Base-by-base conservation (phyloP, 2,329 filamentous ascomycete species). In the Rhinocladiella similis region DNA sequence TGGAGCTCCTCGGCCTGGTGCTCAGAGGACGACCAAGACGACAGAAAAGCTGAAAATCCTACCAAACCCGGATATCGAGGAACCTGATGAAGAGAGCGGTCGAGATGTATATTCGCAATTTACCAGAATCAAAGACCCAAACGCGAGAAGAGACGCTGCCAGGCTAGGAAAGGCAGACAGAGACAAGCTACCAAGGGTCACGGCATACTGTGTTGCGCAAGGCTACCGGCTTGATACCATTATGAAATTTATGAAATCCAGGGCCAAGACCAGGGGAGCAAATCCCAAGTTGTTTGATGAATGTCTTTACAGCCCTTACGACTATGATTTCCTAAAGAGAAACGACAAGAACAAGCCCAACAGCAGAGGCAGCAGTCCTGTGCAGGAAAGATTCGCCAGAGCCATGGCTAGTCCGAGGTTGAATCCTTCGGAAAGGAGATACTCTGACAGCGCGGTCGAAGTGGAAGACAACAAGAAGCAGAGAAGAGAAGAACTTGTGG, bases 51-150 rank as follows among this genome's bases (percentile, higher is more conserved):
- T 99, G 59, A 99, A 99, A 76, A 82, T 99, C n/a, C 78, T 99
- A 14, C 94, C 94, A 1, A 94, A 94, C 68, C 91, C 92, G 0
- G 90, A 95, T 57, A 81, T 90, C 22, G 90, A 92, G 42, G 85
- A 80, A 16, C 65, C 79, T 63, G 92, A 97, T 60, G 93, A 96
- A 68, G 93, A 97, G 73, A 94, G 90, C 67, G 91, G 92, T 9
- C 82, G 92, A 62, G 94, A 99, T 70, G 94, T 99, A 29, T 99
- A 99, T 75, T 93, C 92, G 22, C 94, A 99, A 72, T 97, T 97
- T 72, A 96, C 93, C 7, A 84, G 94, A 43, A 99, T 99, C 75
- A 97, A 97, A 72, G 94, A 99, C 69, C 92, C 93, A 0, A 96
- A 88, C 0, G 94, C 94, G 7, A 81, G 94, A 60, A 84, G 94